Evolutionary conservation across 345 rosid genomes (phyloP), one percentile per base, ranked within the genome.

Genomic region (Passiflora organensis): DNA sequence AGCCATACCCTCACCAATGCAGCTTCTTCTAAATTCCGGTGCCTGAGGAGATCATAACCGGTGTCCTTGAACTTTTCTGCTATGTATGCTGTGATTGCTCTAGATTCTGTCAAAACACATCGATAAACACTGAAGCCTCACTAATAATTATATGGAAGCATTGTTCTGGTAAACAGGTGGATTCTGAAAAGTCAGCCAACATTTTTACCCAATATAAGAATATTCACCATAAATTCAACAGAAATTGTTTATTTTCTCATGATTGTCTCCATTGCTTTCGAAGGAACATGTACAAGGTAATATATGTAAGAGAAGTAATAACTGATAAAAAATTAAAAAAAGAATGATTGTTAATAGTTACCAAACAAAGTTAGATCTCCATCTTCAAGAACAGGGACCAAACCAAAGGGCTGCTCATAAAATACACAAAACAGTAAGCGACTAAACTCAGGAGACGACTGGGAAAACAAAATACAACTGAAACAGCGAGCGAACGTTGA

Each of bases 331-430:
- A n/a, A n/a, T n/a, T n/a, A n/a, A n/a, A n/a, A n/a, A n/a, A n/a
- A n/a, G n/a, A n/a, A n/a, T n/a, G n/a, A n/a, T n/a, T n/a, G n/a
- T n/a, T 11, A 4, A 8, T 15, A 0, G 4, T 12, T 0, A 89
- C 97, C 95, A 45, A 86, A 86, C 57, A 86, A 59, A n/a, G 78
- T 82, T 20, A 86, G 75, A 67, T 84, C 88, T 8, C 64, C 88
- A 47, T 90, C 97, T 78, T 90, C 90, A 17, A 90, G 77, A 15
- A 68, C 95, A 20, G 97, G 97, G 68, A 90, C 66, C 56, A 58
- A 80, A 28, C 97, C 97, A 17, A 90, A 90, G 13, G 97, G 96
- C 96, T 49, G 43, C 43, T 8, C 13, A 41, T 15, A 41, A 41
- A 15, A 41, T 8, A 15, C 4, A 6, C 6, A 13, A n/a, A n/a